Evolutionary conservation across 164 flowering plant species (phyloP), one percentile per base, ranked within the genome.

Genomic region (Protea cynaroides): DNA sequence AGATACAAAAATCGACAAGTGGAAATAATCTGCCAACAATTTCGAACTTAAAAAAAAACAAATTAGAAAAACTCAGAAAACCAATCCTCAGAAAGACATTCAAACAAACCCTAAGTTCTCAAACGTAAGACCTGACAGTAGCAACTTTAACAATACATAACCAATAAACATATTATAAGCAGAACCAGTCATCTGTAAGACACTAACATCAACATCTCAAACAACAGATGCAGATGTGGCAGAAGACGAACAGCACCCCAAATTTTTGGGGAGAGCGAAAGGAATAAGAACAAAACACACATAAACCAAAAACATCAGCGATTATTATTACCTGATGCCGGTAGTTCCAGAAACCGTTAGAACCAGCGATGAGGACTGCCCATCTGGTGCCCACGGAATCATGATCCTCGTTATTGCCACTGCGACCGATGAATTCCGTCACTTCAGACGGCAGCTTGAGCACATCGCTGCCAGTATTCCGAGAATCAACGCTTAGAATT

Each of bases 281-380:
- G 62, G 12, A 23, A 2, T 52, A 15, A 56, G 10, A 18, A 47
- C 4, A 47, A 34, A 13, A 43, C 15, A 8, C 23, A 1, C 57
- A 54, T 56, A 24, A 37, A 46, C 13, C 13, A 50, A 5, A 59
- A 24, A 65, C 14, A 13, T 29, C 49, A 18, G 8, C 11, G 37
- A n/a, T 54, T 55, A 55, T 24, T 7, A 21, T 15, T 15, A 88
- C 94, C 94, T 88, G 94, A 55, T 88, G 94, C 64, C 94, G 75
- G 65, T 88, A 88, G 68, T 88, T 88, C 79, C 82, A 75, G 74
- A 76, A 88, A 18, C 90, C 94, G 22, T 66, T 79, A 11, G 94
- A 88, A 19, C 94, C 94, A 25, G 94, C 94, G 46, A 88, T 64
- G 63, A 88, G 76, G 65, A 88, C 82, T 4, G 94, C 94, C 94